A percentile compares a stretch with the other conserved stretches of the same genome.
Conservation (phyloP, 768 basidiomycete genomes). For the Mycena rebaudengoi region DNA sequence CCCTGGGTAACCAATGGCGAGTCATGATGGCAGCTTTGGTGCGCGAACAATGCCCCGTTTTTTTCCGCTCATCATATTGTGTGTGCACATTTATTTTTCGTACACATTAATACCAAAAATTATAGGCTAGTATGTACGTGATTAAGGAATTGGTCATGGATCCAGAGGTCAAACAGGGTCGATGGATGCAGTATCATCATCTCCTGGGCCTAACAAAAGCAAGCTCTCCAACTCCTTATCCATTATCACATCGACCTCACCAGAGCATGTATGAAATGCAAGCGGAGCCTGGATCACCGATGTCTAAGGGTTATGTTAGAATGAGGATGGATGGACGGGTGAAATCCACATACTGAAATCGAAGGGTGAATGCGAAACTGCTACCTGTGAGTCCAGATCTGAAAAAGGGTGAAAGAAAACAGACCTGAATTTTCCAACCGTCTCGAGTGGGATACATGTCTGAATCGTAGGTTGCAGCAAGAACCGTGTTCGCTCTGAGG, state of each 20-base stretch:
- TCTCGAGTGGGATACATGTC: not conserved
- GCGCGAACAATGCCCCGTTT: too few species aligned
- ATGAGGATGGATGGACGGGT: not conserved
- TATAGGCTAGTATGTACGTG: not conserved
- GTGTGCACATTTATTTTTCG: too few species aligned
- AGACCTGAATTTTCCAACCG: not conserved
- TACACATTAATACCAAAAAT: too few species aligned
- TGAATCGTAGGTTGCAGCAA: not conserved
- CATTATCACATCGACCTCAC: not conserved
- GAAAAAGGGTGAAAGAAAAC: not conserved
- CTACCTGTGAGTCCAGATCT: not conserved
- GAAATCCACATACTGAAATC: too few species aligned
- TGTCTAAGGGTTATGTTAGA: not conserved
- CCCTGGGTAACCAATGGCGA: too few species aligned
- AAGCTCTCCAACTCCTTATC: not conserved
- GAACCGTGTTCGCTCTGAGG: not conserved
- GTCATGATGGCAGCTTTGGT: too few species aligned
- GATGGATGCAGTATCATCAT: not conserved
- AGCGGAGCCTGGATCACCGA: not conserved
- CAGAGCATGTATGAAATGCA: not conserved
- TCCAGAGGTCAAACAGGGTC: not conserved
- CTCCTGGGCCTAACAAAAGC: not conserved
- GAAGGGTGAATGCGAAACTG: not conserved
- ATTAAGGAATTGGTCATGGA: not conserved
- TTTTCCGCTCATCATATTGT: too few species aligned